Evolutionary conservation across 306 rosid species (phyloP), one percentile per base, ranked within the genome.

Genomic region (Pterocarpus santalinus): DNA sequence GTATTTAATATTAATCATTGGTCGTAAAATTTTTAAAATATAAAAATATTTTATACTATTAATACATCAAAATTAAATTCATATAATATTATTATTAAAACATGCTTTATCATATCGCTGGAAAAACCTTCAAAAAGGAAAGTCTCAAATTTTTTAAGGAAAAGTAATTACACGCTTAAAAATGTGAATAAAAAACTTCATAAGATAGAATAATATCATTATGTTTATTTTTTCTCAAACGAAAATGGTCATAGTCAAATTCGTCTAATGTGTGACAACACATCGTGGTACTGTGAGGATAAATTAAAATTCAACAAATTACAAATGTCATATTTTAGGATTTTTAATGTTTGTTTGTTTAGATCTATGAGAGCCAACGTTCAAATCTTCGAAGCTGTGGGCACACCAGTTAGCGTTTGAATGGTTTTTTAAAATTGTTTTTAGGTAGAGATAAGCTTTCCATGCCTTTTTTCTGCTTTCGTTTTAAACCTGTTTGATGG

Each of bases 321-420:
- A 58, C 22, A 14, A 52, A 52, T 22, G 3, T 8, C 12, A 8
- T 36, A 15, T 35, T 8, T 41, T 66, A 1, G 34, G 38, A n/a
- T 38, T 36, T 39, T 38, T 5, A 34, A 7, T 1, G 14, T 38
- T 65, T 65, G 71, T 17, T 38, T 12, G 6, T 38, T 38, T 62
- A 2, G 68, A 15, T 67, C 39, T 17, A n/a, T 58, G 39, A 69
- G 51, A 69, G 47, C 52, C n/a, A 4, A 36, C 43, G 11, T 43
- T 7, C 47, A 22, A 51, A 67, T 39, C 36, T 60, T 30, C 14
- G 3, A 41, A 30, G 56, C 7, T 52, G 33, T 66, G 44, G 44
- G 41, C 81, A 52, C 56, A 34, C 44, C 74, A 38, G 15, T 41
- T 77, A 65, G 49, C 33, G 38, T 10, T 47, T 63, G 64, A 43